A percentile compares a stretch with the other conserved stretches of the same genome.
Conservation (phyloP, 140 eudicot species). For the Stevia rebaudiana region DNA sequence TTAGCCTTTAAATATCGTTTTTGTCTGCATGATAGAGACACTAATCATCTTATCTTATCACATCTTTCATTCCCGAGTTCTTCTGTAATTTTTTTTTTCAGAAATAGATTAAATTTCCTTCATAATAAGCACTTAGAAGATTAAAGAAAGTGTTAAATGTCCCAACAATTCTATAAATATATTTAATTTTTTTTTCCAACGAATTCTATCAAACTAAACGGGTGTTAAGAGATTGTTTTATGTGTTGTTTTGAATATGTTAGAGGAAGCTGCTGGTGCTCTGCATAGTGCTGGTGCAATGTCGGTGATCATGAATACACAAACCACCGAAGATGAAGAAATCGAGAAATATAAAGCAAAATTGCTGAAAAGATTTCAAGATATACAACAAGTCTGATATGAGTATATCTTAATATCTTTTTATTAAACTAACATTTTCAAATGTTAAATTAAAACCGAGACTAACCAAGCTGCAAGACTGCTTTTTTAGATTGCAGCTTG, state of each 20-base stretch:
- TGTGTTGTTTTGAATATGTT: constrained; percentile 11
- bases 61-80: neutral
- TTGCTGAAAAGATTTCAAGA: constrained; percentile 60
- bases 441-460: neutral
- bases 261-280: constrained; percentile 70
- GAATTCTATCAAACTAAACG: neutral
- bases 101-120: neutral
- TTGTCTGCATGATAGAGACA: neutral
- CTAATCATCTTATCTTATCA: neutral
- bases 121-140: neutral
- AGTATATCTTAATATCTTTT: constrained; percentile 21
- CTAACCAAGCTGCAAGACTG: neutral
- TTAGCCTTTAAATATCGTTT: neutral
- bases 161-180: no score
- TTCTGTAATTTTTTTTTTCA: neutral
- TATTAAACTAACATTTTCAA: neutral
- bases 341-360: constrained; percentile 46
- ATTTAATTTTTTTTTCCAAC: neutral
- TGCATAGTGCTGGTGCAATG: constrained; percentile 67
- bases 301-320: constrained; percentile 51
- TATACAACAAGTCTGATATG: constrained; percentile 27
- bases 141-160: neutral
- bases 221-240: neutral
- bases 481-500: neutral
- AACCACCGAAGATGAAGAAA: constrained; percentile 51